Conservation (phyloP, 31 red algal species). For the Porphyra umbilicalis region DNA sequence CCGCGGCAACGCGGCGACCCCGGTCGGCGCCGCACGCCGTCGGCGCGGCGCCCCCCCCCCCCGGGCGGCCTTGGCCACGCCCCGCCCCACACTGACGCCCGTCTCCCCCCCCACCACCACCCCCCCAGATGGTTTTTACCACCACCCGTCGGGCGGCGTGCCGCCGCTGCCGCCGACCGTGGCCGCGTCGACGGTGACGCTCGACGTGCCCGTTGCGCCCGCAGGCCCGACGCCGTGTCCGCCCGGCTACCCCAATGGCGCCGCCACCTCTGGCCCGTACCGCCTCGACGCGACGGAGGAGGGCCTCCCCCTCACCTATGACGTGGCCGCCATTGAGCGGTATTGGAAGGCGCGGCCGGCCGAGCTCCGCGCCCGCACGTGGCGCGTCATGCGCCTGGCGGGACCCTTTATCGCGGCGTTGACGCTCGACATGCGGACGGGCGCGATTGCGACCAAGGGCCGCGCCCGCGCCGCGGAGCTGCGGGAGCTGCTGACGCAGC, state of each 20-base stretch:
- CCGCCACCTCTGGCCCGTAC: background rate
- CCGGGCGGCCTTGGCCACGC: background rate
- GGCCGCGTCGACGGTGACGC: background rate
- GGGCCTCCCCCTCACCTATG: conserved; percentile 67
- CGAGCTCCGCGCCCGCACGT: conserved; percentile 50
- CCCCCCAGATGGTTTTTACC: too few relatives aligned
- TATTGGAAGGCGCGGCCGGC: conserved; percentile 72
- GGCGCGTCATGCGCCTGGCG: conserved; percentile 39
- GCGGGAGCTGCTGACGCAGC: conserved; percentile 58
- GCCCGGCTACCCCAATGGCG: background rate
- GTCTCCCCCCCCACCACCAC: background rate
- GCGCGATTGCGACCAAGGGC: conserved; percentile 25
- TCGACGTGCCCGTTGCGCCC: background rate
- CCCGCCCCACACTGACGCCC: background rate
- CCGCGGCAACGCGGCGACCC: background rate
- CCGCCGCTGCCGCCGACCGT: background rate
- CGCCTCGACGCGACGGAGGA: background rate
- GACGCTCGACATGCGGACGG: conserved; percentile 7
- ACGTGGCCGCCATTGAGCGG: conserved; percentile 53
- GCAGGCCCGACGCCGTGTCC: background rate
- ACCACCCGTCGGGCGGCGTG: background rate
- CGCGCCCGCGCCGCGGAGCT: conserved; percentile 53
- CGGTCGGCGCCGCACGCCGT: background rate
- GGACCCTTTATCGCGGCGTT: conserved; percentile 49
- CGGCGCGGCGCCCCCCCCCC: background rate